Evolutionary conservation across 2,329 filamentous ascomycete genomes (phyloP).

Genomic region (Nectriaceae sp.): DNA sequence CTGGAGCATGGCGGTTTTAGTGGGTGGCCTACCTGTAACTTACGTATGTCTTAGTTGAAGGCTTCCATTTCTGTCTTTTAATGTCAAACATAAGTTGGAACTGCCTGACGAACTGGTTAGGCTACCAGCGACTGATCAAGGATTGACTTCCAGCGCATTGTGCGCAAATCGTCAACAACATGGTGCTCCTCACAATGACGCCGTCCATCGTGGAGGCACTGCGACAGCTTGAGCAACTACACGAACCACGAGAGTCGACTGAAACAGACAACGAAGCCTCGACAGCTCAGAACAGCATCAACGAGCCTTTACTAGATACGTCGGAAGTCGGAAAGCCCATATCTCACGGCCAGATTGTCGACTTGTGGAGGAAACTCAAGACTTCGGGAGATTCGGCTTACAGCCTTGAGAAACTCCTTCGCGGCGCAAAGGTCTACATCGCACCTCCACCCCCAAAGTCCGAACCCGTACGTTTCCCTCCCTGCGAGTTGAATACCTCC

Average conservation of each 20-base stretch:
- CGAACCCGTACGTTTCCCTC: conserved; percentile 62
- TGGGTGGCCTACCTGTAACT: neutral
- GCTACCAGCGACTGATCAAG: too few relatives aligned
- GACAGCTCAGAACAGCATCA: conserved; percentile 23
- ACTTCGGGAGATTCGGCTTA: conserved; percentile 33
- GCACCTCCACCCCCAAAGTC: conserved; percentile 80
- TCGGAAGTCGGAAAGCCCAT: conserved; percentile 66
- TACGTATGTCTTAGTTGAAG: too few relatives aligned
- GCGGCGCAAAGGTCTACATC: conserved; percentile 70
- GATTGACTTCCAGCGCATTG: too few relatives aligned
- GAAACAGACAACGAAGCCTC: conserved; percentile 19
- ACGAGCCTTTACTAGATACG: conserved; percentile 54
- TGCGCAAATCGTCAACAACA: conserved; percentile 43
- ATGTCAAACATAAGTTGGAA: too few relatives aligned
- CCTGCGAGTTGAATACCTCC: neutral
- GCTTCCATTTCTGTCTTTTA: too few relatives aligned
- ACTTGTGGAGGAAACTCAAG: conserved; percentile 58
- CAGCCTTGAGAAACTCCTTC: conserved; percentile 70
- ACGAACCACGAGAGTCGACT: conserved; percentile 8
- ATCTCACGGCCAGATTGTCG: conserved; percentile 68
- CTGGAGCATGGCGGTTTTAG: neutral
- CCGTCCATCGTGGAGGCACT: conserved; percentile 66
- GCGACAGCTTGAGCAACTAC: conserved; percentile 28
- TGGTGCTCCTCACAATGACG: conserved; percentile 82
- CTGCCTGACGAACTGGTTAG: too few relatives aligned